Conservation (phyloP, 257 asterid species). For the Henckelia pumila region DNA sequence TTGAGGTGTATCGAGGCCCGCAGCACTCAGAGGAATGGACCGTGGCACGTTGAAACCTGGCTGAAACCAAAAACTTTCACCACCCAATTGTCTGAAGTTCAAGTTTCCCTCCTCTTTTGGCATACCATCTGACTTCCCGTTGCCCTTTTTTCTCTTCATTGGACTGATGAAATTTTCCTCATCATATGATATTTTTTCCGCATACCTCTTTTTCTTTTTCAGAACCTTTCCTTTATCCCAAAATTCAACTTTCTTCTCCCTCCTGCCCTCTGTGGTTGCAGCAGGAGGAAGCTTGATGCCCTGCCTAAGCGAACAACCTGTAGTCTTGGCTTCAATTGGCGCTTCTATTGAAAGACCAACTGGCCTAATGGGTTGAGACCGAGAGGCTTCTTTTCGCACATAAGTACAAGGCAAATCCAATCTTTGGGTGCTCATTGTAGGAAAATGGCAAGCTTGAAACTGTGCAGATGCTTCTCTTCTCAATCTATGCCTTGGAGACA, state of each 20-base stretch:
- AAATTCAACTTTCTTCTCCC: slow-evolving; percentile 45
- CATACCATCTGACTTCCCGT: slow-evolving; percentile 30
- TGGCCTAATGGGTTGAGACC: slow-evolving; percentile 71
- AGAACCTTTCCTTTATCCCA: slow-evolving; percentile 54
- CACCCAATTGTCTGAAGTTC: slow-evolving; percentile 44
- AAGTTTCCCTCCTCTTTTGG: slow-evolving; percentile 43
- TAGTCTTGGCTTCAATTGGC: slow-evolving; percentile 51
- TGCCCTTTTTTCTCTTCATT: slow-evolving; percentile 68
- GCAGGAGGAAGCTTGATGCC: slow-evolving; percentile 64
- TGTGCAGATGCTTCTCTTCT: slow-evolving; percentile 77
- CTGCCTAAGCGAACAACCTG: slow-evolving; percentile 61
- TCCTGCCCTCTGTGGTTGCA: slow-evolving; percentile 43
- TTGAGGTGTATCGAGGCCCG: slow-evolving; percentile 37
- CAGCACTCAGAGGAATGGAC: slow-evolving; percentile 28
- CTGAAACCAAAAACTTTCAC: slow-evolving; percentile 67
- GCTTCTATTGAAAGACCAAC: slow-evolving; percentile 68
- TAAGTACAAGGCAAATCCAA: slow-evolving; percentile 83
- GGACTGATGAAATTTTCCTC: slow-evolving; percentile 46
- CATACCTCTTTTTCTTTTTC: slow-evolving; percentile 72
- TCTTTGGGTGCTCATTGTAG: slow-evolving; percentile 94
- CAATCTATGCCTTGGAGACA: slow-evolving; percentile 92
- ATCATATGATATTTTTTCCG: slow-evolving; percentile 47
- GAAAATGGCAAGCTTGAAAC: slow-evolving; percentile 85
- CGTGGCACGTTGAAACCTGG: slow-evolving; percentile 35
- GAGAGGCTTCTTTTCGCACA: slow-evolving; percentile 51